These are phyloP conservation scores for Pyrenophora tritici-repentis DNA, from an alignment of 2,329 filamentous ascomycete species.

Conservation along the genomic window DNA sequence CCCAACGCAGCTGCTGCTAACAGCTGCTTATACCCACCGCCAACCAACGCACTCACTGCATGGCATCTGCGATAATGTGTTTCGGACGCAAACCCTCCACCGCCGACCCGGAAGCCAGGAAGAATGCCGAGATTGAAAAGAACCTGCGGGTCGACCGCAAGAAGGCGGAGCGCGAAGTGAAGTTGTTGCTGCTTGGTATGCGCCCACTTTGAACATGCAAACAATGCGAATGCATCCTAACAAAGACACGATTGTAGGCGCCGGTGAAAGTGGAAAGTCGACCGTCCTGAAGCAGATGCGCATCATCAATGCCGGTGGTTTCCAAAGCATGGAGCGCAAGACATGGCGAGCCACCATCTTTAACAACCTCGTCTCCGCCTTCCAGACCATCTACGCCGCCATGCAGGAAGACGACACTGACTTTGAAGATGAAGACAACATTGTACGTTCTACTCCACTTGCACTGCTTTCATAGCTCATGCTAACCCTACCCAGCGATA, in stretches of 20 bases:
- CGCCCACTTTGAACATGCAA: constrained; percentile 14
- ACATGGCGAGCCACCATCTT: constrained; percentile 97
- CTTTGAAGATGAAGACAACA: constrained; percentile 78
- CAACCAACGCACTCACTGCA: constrained; percentile 19
- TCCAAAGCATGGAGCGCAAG: constrained; percentile 84
- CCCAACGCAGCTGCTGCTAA: constrained; percentile 6
- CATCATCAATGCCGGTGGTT: constrained; percentile 92
- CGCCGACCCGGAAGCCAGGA: constrained; percentile 53
- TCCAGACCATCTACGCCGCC: constrained; percentile 86
- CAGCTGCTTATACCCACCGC: neutral
- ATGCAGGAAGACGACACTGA: constrained; percentile 84
- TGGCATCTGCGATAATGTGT: constrained; percentile 55
- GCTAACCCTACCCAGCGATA: constrained; percentile 62
- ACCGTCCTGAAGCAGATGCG: constrained; percentile 99
- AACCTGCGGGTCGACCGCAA: constrained; percentile 86
- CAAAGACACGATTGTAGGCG: constrained; percentile 63
- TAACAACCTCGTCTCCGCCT: constrained; percentile 89
- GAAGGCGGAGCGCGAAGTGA: constrained; percentile 83
- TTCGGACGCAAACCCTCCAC: constrained; percentile 57
- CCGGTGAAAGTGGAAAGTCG: constrained; percentile 93
- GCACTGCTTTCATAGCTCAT: constrained; percentile 12
- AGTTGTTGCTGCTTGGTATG: constrained; percentile 88
- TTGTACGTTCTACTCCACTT: constrained; percentile 59
- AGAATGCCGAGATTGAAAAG: constrained; percentile 79
- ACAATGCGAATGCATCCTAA: constrained; percentile 19